phyloP scores from a whole-genome alignment of 176 grass and related monocot species.

The maize (Zea mays) region Zm-B73-REFERENCE-NAM-5.0 NC_050099.1:192729001-192729500 shows the following conservation, averaged over 20 bases:
- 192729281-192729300: not conserved
- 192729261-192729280: no score
- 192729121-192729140: no score
- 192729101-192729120: constrained; percentile 89
- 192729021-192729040: constrained; percentile 64
- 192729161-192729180: no score
- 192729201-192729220: no score
- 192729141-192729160: no score
- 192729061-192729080: constrained; percentile 76
- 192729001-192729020: constrained; percentile 76
- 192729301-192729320: not conserved
- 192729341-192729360: not conserved
- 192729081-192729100: constrained; percentile 90
- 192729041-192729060: constrained; percentile 73
- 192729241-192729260: no score
- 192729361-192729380: not conserved
- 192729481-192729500: constrained; percentile 92
- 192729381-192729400: not conserved
- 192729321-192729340: constrained; percentile 20
- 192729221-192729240: no score
- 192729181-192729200: no score
- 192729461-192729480: constrained; percentile 86
- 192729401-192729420: not conserved
- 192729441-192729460: constrained; percentile 49
- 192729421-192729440: constrained; percentile 24